A percentile compares a stretch with the other conserved stretches of the same genome.
Conservation (phyloP, 2,329 filamentous ascomycete genomes). For the Phoma sp. region DNA sequence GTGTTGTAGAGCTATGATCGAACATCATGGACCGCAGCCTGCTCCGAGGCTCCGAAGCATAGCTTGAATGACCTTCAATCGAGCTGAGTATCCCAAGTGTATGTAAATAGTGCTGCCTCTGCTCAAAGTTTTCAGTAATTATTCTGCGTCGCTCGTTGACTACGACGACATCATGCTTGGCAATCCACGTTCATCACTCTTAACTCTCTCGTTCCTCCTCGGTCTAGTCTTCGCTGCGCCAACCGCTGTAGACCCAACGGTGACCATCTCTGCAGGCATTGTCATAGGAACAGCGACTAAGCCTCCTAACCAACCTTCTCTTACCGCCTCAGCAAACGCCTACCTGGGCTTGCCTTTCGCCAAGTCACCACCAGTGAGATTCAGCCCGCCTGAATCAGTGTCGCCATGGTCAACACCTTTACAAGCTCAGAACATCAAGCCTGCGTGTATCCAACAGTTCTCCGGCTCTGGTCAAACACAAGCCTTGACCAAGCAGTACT, state of each 20-base stretch:
- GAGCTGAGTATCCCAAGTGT: too few species aligned
- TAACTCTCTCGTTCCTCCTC: neutral
- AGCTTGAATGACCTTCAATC: too few species aligned
- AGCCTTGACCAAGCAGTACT: constrained; percentile 16
- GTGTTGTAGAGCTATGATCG: neutral
- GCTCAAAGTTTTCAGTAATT: too few species aligned
- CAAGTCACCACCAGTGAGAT: constrained; percentile 23
- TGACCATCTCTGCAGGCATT: constrained; percentile 13
- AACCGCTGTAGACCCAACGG: constrained; percentile 8
- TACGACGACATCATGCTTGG: neutral
- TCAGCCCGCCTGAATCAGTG: constrained; percentile 22
- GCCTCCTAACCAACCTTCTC: constrained; percentile 13
- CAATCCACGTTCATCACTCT: neutral
- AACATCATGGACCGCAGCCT: too few species aligned
- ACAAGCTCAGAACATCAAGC: constrained; percentile 17
- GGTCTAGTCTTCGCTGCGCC: constrained; percentile 3
- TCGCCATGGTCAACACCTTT: constrained; percentile 18
- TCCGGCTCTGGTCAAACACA: constrained; percentile 9
- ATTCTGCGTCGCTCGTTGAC: neutral
- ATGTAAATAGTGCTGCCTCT: too few species aligned
- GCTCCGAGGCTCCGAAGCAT: too few species aligned
- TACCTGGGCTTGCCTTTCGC: constrained; percentile 23
- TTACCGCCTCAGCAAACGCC: constrained; percentile 18
- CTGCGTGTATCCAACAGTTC: constrained; percentile 28
- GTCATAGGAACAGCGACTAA: constrained; percentile 15